These are phyloP conservation scores for Collariella sp. DNA, from an alignment of 495 filamentous ascomycete genomes.

Conservation along the genomic window DNA sequence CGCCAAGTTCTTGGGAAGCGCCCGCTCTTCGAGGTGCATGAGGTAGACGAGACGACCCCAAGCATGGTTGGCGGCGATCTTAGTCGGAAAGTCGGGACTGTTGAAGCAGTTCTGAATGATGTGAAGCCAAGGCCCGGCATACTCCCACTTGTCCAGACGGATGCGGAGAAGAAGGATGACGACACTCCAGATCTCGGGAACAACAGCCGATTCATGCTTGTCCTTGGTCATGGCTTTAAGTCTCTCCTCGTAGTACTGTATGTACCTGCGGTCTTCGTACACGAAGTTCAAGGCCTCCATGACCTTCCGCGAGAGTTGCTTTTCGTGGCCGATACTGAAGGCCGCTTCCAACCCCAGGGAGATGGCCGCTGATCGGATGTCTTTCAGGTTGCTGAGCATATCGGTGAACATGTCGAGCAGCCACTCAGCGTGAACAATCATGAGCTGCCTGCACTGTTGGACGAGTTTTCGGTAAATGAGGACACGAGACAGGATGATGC, in stretches of 20 bases:
- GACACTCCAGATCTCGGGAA: constrained; percentile 85
- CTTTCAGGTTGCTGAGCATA: constrained; percentile 67
- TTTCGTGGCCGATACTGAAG: constrained; percentile 54
- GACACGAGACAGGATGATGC: constrained; percentile 63
- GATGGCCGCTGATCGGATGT: constrained; percentile 67
- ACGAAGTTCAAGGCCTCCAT: constrained; percentile 54
- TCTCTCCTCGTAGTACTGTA: constrained; percentile 55
- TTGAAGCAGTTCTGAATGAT: constrained; percentile 82
- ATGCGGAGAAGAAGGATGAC: constrained; percentile 66
- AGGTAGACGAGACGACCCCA: constrained; percentile 79
- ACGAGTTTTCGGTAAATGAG: constrained; percentile 68
- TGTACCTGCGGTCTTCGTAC: constrained; percentile 49
- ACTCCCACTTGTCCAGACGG: constrained; percentile 63
- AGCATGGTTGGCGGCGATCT: constrained; percentile 65
- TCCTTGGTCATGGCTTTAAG: constrained; percentile 61
- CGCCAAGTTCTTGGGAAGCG: constrained; percentile 48
- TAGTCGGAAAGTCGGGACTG: constrained; percentile 60
- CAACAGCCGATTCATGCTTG: constrained; percentile 52
- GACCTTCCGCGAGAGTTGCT: constrained; percentile 52
- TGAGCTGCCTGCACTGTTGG: constrained; percentile 54
- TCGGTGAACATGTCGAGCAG: constrained; percentile 71
- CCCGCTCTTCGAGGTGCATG: constrained; percentile 52
- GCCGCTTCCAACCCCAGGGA: constrained; percentile 59
- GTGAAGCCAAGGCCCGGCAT: constrained; percentile 60
- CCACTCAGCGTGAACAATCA: constrained; percentile 63